Evolutionary conservation across 257 asterid genomes (phyloP).

Genomic region (Craterostigma plantagineum): DNA sequence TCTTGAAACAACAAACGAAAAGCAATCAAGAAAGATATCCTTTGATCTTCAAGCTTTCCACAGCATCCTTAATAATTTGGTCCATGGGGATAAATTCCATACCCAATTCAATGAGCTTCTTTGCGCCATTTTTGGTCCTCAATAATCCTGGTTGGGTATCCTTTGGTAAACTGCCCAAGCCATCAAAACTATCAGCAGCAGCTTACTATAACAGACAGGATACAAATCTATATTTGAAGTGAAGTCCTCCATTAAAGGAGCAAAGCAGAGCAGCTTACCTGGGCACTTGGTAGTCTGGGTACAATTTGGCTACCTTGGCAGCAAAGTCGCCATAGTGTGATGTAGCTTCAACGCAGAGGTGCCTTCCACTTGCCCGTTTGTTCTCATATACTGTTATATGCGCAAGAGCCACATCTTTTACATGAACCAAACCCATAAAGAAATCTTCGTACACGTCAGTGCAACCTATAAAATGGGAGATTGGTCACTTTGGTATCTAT

Average conservation of each 20-base stretch:
- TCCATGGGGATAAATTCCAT: conserved; percentile 39
- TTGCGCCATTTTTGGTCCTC: conserved; percentile 31
- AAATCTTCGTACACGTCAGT: conserved; percentile 17
- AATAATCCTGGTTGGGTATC: conserved; percentile 35
- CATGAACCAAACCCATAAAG: conserved; percentile 43
- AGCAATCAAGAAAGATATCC: conserved; percentile 26
- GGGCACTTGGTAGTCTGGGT: conserved; percentile 56
- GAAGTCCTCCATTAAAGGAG: conserved; percentile 1
- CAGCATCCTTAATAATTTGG: conserved; percentile 42
- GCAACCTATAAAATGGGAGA: conserved; percentile 20
- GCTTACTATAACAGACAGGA: too few species aligned
- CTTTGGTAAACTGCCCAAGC: conserved; percentile 22
- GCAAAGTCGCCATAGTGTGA: conserved; percentile 65
- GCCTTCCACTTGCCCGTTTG: conserved; percentile 59
- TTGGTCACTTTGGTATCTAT: too few species aligned
- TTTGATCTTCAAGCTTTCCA: conserved; percentile 36
- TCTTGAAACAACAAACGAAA: too few species aligned
- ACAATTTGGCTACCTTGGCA: conserved; percentile 58
- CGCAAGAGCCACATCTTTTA: conserved; percentile 74
- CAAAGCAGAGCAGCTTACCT: conserved; percentile 21
- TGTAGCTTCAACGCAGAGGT: conserved; percentile 60
- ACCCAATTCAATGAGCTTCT: conserved; percentile 43
- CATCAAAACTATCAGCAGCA: background rate
- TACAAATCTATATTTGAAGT: background rate
- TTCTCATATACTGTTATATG: conserved; percentile 65